Evolutionary conservation across 179 eudicot genomes (phyloP).

Genomic region (Carnegiea gigantea): DNA sequence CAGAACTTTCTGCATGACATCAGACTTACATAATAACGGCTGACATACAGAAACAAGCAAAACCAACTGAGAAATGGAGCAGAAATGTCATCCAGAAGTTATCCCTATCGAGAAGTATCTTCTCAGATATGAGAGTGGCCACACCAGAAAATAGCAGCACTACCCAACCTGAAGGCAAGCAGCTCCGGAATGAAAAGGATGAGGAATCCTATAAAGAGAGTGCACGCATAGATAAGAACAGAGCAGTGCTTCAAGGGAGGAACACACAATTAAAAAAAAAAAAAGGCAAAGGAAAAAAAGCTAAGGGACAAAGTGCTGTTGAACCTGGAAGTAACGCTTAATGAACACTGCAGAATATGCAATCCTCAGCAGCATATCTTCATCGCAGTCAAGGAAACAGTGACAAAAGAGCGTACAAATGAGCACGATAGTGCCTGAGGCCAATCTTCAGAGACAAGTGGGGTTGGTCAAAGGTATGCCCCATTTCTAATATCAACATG

Average conservation of each 20-base stretch:
- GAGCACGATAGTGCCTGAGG: neutral
- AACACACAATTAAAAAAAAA: neutral
- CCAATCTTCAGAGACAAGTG: neutral
- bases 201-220: slow-evolving; percentile 54
- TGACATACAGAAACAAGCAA: slow-evolving; percentile 67
- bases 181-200: slow-evolving; percentile 67
- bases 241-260: neutral
- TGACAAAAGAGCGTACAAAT: neutral
- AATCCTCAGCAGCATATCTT: slow-evolving; percentile 90
- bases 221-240: neutral
- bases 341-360: slow-evolving; percentile 82
- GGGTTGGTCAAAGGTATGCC: neutral
- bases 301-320: slow-evolving; percentile 2
- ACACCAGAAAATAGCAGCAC: slow-evolving; percentile 56
- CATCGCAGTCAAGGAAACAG: slow-evolving; percentile 47
- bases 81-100: slow-evolving; percentile 70
- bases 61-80: slow-evolving; percentile 70
- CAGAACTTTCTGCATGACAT: neutral
- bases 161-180: slow-evolving; percentile 89
- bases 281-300: neutral
- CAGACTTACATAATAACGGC: slow-evolving; percentile 70
- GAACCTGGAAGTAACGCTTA: slow-evolving; percentile 82
- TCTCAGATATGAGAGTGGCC: slow-evolving; percentile 69
- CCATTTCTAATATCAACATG: neutral
- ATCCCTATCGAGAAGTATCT: slow-evolving; percentile 59